Evolutionary conservation across 2,329 filamentous ascomycete genomes (phyloP), one percentile per base, ranked within the genome.

Genomic region (Corynespora cassiicola): DNA sequence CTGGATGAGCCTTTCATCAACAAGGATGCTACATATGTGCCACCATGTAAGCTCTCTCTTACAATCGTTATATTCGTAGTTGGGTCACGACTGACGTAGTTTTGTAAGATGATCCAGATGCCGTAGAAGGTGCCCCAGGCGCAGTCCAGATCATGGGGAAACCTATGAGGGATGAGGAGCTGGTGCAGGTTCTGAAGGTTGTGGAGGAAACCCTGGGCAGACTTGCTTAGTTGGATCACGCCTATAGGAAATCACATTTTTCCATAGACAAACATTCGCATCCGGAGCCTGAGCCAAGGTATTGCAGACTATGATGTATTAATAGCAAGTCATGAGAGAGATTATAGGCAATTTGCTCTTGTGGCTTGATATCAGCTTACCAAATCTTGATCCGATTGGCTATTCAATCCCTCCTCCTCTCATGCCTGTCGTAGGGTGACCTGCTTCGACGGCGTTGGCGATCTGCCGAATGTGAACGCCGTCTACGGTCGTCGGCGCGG

Each of bases 151-250:
- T 80, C 3, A 54, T 75, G 14, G 68, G 75, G 0, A 71, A 70
- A 7, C 64, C 66, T 1, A 71, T 77, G 61, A 68, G 71, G 30
- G 77, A 79, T 14, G 76, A 79, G 45, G 72, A 77, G 42, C 25
- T 71, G 32, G 33, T 71, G 9, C 53, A 66, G 25, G 52, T 68
- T 18, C 56, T 69, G 53, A 62, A 58, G 30, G 47, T 64, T 6
- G 59, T 71, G 8, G 59, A 65, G 19, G 40, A 33, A 15, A 35
- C 48, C 4, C 25, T 53, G 23, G 27, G 34, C n/a, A 29, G n/a
- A n/a, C n/a, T n/a, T n/a, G n/a, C n/a, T n/a, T n/a, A n/a, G n/a
- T n/a, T n/a, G n/a, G n/a, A n/a, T n/a, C n/a, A n/a, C n/a, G n/a
- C n/a, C n/a, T n/a, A n/a, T n/a, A n/a, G n/a, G n/a, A n/a, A n/a